Evolutionary conservation across 441 rosid genomes (phyloP).

Genomic region (Sinapis alba): DNA sequence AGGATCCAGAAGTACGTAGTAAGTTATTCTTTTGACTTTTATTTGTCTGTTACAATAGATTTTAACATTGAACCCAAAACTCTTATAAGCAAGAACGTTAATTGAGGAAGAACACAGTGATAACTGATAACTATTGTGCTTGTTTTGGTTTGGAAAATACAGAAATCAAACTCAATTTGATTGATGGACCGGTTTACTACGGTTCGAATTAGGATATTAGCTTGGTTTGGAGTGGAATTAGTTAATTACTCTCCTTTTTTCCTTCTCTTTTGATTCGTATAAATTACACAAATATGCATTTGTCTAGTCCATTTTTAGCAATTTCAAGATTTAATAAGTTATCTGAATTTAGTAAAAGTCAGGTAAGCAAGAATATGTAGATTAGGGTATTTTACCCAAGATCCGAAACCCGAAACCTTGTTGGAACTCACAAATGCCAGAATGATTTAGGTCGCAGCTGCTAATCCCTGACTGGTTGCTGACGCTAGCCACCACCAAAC

Average conservation of each 20-base stretch:
- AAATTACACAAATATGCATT: background rate
- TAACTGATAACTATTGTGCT: slow-evolving; percentile 5
- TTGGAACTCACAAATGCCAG: too few species aligned
- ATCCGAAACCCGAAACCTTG: too few species aligned
- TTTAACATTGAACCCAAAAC: slow-evolving; percentile 17
- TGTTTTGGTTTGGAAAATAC: slow-evolving; percentile 6
- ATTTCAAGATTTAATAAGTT: too few species aligned
- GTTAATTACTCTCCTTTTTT: too few species aligned
- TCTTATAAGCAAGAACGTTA: background rate
- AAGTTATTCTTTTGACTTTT: slow-evolving; percentile 21
- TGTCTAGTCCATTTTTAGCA: background rate
- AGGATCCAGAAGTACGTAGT: slow-evolving; percentile 16
- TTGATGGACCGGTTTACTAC: background rate
- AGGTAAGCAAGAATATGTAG: too few species aligned
- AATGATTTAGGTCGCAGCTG: too few species aligned
- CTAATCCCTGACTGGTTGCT: too few species aligned
- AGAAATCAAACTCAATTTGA: background rate
- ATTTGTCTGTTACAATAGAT: slow-evolving; percentile 10
- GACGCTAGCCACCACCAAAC: too few species aligned
- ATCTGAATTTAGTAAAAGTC: too few species aligned
- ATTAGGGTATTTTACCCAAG: too few species aligned
- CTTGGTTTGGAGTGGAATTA: too few species aligned
- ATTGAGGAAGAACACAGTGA: slow-evolving; percentile 11
- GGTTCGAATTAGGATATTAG: background rate
- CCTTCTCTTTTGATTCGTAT: background rate